These are phyloP conservation scores for Neonectria magnoliae DNA, from an alignment of 2,329 filamentous ascomycete genomes.

Conservation along the genomic window DNA sequence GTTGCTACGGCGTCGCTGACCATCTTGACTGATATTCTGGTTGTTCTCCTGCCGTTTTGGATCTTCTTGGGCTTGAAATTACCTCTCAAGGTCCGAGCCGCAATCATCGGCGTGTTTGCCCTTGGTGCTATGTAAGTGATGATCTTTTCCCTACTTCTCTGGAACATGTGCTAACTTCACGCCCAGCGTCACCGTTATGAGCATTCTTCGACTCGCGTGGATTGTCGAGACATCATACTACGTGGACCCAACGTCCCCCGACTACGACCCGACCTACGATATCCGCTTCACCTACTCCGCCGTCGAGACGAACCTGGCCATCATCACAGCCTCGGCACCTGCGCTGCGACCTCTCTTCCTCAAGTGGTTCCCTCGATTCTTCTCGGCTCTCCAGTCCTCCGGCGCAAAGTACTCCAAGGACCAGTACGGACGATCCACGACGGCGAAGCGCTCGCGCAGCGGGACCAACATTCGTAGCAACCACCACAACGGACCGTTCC, in stretches of 20 bases:
- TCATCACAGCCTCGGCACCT: conserved; percentile 50
- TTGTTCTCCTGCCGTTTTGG: conserved; percentile 52
- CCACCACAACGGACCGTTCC: conserved; percentile 28
- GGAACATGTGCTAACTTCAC: neutral
- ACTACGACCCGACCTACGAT: conserved; percentile 41
- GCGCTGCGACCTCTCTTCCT: conserved; percentile 49
- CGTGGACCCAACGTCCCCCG: conserved; percentile 3
- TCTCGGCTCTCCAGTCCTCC: conserved; percentile 36
- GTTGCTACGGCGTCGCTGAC: conserved; percentile 48
- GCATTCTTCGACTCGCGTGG: conserved; percentile 46
- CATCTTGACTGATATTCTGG: conserved; percentile 54
- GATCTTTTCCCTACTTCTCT: neutral
- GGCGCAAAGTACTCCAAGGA: conserved; percentile 27
- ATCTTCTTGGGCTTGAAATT: conserved; percentile 54
- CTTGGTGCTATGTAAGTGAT: conserved; percentile 50
- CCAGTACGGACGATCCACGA: conserved; percentile 21
- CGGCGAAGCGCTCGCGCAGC: conserved; percentile 25
- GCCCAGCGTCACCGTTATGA: conserved; percentile 46
- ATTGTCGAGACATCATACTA: conserved; percentile 37
- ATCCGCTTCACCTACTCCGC: conserved; percentile 48
- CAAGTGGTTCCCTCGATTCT: conserved; percentile 48
- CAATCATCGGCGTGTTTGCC: conserved; percentile 52
- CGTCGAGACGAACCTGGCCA: conserved; percentile 50
- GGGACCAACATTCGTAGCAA: conserved; percentile 15
- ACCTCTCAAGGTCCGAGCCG: conserved; percentile 48